Conservation (phyloP, 768 basidiomycete genomes). For the Zangia roseola region DNA sequence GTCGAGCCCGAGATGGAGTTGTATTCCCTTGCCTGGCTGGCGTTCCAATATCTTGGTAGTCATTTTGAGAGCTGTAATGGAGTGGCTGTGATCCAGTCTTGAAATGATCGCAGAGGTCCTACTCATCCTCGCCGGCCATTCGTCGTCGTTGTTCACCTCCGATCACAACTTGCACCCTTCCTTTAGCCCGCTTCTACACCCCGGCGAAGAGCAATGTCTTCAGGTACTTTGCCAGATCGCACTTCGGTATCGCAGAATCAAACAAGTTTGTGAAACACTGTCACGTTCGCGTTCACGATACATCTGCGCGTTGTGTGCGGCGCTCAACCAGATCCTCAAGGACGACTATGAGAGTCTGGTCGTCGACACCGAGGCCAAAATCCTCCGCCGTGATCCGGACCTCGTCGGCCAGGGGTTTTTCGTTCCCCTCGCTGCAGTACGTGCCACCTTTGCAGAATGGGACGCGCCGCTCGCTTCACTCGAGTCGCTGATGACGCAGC, state of each 20-base stretch:
- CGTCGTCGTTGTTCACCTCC: conserved; percentile 75
- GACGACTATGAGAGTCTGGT: conserved; percentile 80
- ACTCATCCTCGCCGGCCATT: conserved; percentile 83
- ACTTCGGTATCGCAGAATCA: conserved; percentile 71
- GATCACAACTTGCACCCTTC: conserved; percentile 60
- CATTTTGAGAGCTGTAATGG: conserved; percentile 2
- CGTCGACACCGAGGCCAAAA: conserved; percentile 75
- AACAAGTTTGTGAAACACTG: conserved; percentile 48
- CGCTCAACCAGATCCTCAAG: conserved; percentile 69
- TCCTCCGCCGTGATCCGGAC: conserved; percentile 69
- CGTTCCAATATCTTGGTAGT: conserved; percentile 22
- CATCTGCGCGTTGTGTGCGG: conserved; percentile 73
- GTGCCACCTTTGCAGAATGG: conserved; percentile 86
- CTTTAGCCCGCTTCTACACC: conserved; percentile 76
- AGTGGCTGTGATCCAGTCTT: conserved; percentile 8
- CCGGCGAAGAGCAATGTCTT: conserved; percentile 69
- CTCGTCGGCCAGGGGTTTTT: conserved; percentile 77
- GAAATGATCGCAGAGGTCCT: conserved; percentile 88
- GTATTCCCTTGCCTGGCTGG: conserved; percentile 25
- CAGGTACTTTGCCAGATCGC: conserved; percentile 78
- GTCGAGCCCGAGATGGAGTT: conserved; percentile 45
- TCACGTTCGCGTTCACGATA: conserved; percentile 69
- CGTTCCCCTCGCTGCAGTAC: conserved; percentile 81
- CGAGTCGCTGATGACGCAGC: conserved; percentile 57
- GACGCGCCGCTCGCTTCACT: conserved; percentile 81